Base-by-base conservation (phyloP, 345 rosid species). In the Populus ilicifolia region DNA sequence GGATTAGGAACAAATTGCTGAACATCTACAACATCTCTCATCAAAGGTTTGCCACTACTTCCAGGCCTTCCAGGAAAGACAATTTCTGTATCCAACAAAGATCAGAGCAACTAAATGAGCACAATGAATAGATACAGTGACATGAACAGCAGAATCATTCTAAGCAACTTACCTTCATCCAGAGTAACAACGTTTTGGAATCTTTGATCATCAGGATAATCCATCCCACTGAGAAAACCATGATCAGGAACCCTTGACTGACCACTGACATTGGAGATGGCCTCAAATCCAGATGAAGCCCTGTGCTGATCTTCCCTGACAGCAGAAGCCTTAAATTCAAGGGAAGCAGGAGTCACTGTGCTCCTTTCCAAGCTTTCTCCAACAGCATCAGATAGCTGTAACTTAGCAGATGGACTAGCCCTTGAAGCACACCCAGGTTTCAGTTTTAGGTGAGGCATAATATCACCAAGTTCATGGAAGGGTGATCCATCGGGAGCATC, bases 31-130 rank as follows among this genome's bases (percentile, higher is more conserved):
- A 48, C 77, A 70, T 30, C 77, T 75, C 56, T 69, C 77, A 65
- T 48, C 16, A n/a, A 80, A 75, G 48, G 75, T 65, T 78, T 73
- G 63, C 65, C 76, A 48, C 70, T 71, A 69, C 76, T 85, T 77
- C 81, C 80, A 72, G 89, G 78, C 82, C 85, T 84, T 71, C 86
- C 90, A 62, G 91, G 85, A 78, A 85, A 83, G 43, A 88, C 71
- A 48, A 87, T 83, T 86, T 88, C 91, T 89, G 87, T 12, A 67
- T 70, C 48, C 66, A 56, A 75, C 70, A 38, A 33, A 77, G 38
- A 71, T 16, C 29, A 17, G 41, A 29, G 11, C 17, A 65, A 33
- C 81, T 50, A 48, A 68, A 67, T 20, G 44, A 74, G 27, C 65
- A 75, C 70, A n/a, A 75, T 52, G 59, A 66, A 77, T 23, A 43